Evolutionary conservation across 2,329 filamentous ascomycete genomes (phyloP), one percentile per base, ranked within the genome.

Genomic region (Parastagonospora nodorum): DNA sequence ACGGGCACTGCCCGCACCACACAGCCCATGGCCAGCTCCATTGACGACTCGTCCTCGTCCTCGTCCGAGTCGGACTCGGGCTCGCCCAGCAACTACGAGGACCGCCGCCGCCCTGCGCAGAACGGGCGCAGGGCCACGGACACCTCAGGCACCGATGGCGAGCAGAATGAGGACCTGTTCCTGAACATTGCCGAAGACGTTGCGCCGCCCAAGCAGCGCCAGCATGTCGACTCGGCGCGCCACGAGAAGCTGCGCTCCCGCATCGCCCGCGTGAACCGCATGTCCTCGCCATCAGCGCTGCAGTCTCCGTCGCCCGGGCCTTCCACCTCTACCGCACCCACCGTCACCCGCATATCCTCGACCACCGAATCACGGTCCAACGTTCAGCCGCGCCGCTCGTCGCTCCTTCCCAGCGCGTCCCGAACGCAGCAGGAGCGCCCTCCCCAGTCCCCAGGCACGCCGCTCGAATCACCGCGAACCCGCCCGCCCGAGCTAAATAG

Each of bases 101-200:
- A 50, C 51, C 31, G 3, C 57, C 43, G 44, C 41, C 60, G 47
- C 36, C 48, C 57, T 15, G 48, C 50, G 42, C 58, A 54, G 38
- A 58, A 58, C 51, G 51, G 55, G 36, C 54, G 58, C 42, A 57
- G 58, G 35, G 53, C 57, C 14, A 44, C 46, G 11, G 55, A 53
- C 33, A 57, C 50, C 12, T 58, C 61, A 32, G 57, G 55, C 38
- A 51, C 57, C 11, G 58, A 66, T n/a, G 63, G 57, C 42, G 67
- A 68, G 38, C 61, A 63, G 30, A 52, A 50, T 36, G 75, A 76
- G 55, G 75, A 77, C 54, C 63, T 77, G 27, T 77, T 77, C 52
- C 57, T 77, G 41, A 71, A 76, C 52, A 71, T 77, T 48, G 75
- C 75, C 40, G 70, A 69, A 41, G 73, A 75, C 55, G 69, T 45